Evolutionary conservation across 2,329 filamentous ascomycete genomes (phyloP), one percentile per base, ranked within the genome.

Genomic region (Pseudogymnoascus pannorum): DNA sequence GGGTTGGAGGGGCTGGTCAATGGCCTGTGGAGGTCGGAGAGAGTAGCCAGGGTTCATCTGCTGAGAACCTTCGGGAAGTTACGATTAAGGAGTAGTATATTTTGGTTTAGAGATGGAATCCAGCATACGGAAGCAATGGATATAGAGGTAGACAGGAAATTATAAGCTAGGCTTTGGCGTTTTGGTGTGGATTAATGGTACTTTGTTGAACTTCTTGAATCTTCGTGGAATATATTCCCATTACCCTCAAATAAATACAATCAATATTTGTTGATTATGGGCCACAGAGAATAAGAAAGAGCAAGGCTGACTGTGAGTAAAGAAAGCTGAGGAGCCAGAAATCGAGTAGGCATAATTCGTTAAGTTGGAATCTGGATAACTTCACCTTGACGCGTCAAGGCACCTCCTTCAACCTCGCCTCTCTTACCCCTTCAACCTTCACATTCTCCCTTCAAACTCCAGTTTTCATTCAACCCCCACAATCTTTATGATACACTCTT

Each of bases 71-170:
- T 54, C 48, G 14, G 8, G 48, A 54, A 31, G 48, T 54, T 54
- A 54, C 26, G 48, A 54, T 54, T 31, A 54, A 33, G 6, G 26
- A 54, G 6, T 54, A 54, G n/a, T 31, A 18, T 18, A 18, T 18
- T 12, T 54, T 2, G 26, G 48, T 31, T 29, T 4, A 54, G 18
- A 54, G 48, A 54, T 33, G 16, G 11, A 6, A 12, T 12, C 44
- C 44, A 54, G 44, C 44, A 54, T 33, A 54, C 33, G 26, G 26
- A 54, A 54, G 31, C 48, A 54, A 54, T 16, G 48, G 26, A 31
- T 31, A 54, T 31, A 33, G n/a, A 31, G 48, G 48, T 18, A 54
- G n/a, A 54, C 3, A 54, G 48, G 48, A 54, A 54, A 54, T 54
- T 24, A 26, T 20, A 54, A 33, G 14, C 5, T 54, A 11, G 5